Evolutionary conservation across 2,329 filamentous ascomycete species (phyloP).

Genomic region (Didymosphaeria variabile): DNA sequence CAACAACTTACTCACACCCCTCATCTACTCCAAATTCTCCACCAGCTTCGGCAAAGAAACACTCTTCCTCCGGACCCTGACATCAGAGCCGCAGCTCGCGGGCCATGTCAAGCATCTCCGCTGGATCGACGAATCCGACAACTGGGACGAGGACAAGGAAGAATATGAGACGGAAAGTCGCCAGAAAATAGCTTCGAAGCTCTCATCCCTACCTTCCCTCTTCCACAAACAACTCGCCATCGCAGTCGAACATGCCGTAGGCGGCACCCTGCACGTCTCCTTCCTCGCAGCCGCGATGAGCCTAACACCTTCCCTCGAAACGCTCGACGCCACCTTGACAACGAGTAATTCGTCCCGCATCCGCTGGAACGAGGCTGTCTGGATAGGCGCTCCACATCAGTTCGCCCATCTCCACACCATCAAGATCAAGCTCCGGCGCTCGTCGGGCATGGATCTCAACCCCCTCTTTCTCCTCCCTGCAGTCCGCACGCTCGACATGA

Average conservation of each 20-base stretch:
- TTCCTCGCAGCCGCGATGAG: slow-evolving; percentile 3
- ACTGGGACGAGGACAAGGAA: slow-evolving; percentile 1
- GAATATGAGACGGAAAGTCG: not conserved
- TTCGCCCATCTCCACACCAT: slow-evolving; percentile 1
- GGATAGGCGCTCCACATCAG: not conserved
- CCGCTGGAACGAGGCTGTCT: slow-evolving; percentile 8
- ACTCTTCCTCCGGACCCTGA: slow-evolving; percentile 1
- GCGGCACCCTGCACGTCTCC: not conserved
- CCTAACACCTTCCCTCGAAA: not conserved
- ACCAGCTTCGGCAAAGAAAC: slow-evolving; percentile 4
- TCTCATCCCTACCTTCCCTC: not conserved
- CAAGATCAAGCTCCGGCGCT: not conserved
- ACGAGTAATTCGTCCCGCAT: not conserved
- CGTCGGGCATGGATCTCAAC: slow-evolving; percentile 1
- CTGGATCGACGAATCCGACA: slow-evolving; percentile 1
- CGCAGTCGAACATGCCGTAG: not conserved
- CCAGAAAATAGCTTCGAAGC: not conserved
- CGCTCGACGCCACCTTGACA: not conserved
- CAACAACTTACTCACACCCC: not conserved
- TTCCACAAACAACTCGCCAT: slow-evolving; percentile 4
- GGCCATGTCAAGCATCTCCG: not conserved
- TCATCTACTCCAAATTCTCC: slow-evolving; percentile 2
- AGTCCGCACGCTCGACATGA: not conserved
- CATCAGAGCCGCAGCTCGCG: not conserved
- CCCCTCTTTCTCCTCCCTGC: not conserved